These are phyloP conservation scores for Candida schatavii DNA, from an alignment of 805 yeast species.

Conservation along the genomic window DNA sequence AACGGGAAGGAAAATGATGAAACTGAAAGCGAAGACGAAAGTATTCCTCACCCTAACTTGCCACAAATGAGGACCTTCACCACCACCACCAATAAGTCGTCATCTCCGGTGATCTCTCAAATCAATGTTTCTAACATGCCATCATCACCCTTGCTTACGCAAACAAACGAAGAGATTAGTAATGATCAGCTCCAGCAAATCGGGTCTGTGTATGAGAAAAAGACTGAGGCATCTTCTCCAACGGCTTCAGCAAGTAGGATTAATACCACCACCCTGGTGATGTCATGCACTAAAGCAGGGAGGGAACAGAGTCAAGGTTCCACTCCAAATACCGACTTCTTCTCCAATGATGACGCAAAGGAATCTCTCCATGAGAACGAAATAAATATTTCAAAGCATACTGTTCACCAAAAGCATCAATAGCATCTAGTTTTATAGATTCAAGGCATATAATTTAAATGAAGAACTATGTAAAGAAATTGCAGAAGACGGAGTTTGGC, in stretches of 20 bases:
- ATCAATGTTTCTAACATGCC: conserved; percentile 33
- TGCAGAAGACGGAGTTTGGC: too few relatives aligned
- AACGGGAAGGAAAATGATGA: conserved; percentile 2
- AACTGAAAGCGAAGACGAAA: conserved; percentile 13
- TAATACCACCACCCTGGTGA: conserved; percentile 33
- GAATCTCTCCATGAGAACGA: not conserved
- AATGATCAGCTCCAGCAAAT: not conserved
- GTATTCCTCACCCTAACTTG: conserved; percentile 18
- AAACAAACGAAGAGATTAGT: not conserved
- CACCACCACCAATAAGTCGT: conserved; percentile 15
- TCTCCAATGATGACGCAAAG: conserved; percentile 18
- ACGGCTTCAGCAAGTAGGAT: conserved; percentile 31
- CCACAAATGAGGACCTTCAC: conserved; percentile 32
- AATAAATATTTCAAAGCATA: not conserved
- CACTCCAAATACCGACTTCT: conserved; percentile 27
- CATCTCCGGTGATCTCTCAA: conserved; percentile 18
- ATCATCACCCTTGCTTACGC: conserved; percentile 35
- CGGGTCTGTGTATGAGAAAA: not conserved
- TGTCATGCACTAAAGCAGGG: conserved; percentile 13
- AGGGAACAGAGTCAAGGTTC: conserved; percentile 15
- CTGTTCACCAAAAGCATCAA: not conserved
- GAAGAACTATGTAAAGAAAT: too few relatives aligned
- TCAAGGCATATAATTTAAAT: too few relatives aligned
- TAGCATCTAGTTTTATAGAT: too few relatives aligned
- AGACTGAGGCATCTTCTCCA: conserved; percentile 25